A percentile compares a stretch with the other conserved stretches of the same genome.
Conservation (phyloP, 176 grass and related monocot species). For the Oryza coarctata region DNA sequence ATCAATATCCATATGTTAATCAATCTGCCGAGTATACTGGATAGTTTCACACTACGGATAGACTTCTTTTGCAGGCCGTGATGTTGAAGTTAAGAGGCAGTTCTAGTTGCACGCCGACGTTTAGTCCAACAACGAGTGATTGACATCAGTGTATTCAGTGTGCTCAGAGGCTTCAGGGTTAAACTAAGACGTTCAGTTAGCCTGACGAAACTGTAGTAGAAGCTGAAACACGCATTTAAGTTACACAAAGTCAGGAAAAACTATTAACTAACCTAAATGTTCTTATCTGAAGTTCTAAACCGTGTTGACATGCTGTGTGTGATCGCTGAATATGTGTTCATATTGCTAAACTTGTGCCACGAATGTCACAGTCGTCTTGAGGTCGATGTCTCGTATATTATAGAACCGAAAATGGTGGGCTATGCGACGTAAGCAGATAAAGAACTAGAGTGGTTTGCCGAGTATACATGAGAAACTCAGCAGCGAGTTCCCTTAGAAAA, state of each 20-base stretch:
- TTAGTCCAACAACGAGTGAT: not conserved
- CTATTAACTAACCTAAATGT: not conserved
- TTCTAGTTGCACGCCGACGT: not conserved
- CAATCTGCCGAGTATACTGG: not conserved
- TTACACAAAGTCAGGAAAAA: not conserved
- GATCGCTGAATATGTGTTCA: not conserved
- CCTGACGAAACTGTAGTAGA: not conserved
- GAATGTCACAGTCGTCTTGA: not conserved
- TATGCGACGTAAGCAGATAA: no score
- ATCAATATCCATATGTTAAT: no score
- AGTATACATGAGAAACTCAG: not conserved
- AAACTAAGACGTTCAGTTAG: not conserved
- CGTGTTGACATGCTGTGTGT: not conserved
- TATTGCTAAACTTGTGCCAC: not conserved
- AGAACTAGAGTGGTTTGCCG: not conserved
- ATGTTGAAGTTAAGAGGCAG: not conserved
- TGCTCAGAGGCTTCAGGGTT: not conserved
- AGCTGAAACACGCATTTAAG: not conserved
- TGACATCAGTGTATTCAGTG: not conserved
- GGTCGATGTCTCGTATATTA: not conserved
- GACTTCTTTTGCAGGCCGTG: not conserved
- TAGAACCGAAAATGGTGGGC: not conserved
- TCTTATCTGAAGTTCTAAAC: not conserved
- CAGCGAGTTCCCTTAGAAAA: not conserved
- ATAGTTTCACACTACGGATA: not conserved